Base-by-base conservation (phyloP, 352 stramenopile species). In the Phytophthora vignae region DNA sequence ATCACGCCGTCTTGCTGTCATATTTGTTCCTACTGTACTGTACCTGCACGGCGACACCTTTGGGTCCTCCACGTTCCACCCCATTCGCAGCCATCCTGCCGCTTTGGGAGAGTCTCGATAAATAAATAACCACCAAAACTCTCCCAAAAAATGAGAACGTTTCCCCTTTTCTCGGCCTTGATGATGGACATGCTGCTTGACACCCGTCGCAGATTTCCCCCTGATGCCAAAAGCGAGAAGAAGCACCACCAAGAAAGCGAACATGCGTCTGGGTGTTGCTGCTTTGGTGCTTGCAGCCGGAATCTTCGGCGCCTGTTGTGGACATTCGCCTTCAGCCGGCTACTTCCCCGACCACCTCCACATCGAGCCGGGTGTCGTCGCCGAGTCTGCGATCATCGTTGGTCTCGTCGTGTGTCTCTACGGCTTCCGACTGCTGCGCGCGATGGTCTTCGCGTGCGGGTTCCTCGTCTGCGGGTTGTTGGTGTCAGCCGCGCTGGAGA, bases 381-480 rank as follows among this genome's bases (percentile, higher is more conserved):
- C 84, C 1, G 79, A 78, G 15, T 70, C 83, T n/a, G 84, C 83
- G 1, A 73, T 92, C 27, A 62, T 90, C 19, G 33, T 82, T 4
- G 88, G 88, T 31, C 50, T 71, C 17, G 53, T 82, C 19, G 44
- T 92, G 22, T 90, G 82, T 48, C 58, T 89, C 6, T 79, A 74
- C 22, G 88, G 88, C 14, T 89, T 90, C 42, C 72, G 78, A 19
- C 69, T 88, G 14, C 59, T 88, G 29, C 84, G 79, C 14, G 71
- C 56, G 4, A 73, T 84, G 44, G 73, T 83, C 27, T 85, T 93
- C 49, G 31, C 82, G 9, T 88, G 76, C 59, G 83, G 81, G 5
- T 92, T 95, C 59, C 61, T 90, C 31, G 53, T 84, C 7, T 64
- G 73, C 21, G 85, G 84, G 4, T 62, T 95, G 40, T 46, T 89